phyloP scores from a whole-genome alignment of 139 green algal genomes.

The Coelastrella sp. region DNA sequence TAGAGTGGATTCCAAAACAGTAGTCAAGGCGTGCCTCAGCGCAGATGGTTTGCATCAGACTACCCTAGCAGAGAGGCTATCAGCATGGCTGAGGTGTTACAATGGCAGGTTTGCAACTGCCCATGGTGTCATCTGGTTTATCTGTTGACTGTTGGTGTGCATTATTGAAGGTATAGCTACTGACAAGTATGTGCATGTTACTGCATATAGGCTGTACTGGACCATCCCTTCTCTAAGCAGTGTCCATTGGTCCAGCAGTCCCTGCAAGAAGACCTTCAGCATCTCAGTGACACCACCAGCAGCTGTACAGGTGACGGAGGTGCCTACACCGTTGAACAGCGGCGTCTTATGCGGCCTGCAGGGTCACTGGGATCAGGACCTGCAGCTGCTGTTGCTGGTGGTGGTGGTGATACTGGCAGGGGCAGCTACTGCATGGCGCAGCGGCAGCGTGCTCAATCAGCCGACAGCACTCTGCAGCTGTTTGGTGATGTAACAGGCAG shows the following conservation, averaged over 20 bases:
- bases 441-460: neutral
- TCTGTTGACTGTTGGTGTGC: too few relatives aligned
- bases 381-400: neutral
- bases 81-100: too few relatives aligned
- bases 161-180: too few relatives aligned
- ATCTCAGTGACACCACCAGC: neutral
- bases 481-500: neutral
- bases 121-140: too few relatives aligned
- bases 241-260: conserved; percentile 22
- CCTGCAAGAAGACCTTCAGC: conserved; percentile 21
- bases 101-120: too few relatives aligned
- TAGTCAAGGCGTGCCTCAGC: too few relatives aligned
- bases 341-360: conserved; percentile 31
- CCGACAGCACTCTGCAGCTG: neutral
- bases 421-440: neutral
- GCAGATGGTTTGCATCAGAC: too few relatives aligned
- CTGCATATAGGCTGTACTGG: conserved; percentile 31
- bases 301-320: neutral
- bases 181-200: too few relatives aligned
- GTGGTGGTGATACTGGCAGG: neutral
- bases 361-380: neutral
- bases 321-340: conserved; percentile 13
- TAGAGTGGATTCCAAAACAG: neutral
- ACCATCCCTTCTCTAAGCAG: conserved; percentile 18
- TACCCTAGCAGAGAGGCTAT: too few relatives aligned